Conservation (phyloP, 2,329 filamentous ascomycete species). For the Sporothrix phasma region DNA sequence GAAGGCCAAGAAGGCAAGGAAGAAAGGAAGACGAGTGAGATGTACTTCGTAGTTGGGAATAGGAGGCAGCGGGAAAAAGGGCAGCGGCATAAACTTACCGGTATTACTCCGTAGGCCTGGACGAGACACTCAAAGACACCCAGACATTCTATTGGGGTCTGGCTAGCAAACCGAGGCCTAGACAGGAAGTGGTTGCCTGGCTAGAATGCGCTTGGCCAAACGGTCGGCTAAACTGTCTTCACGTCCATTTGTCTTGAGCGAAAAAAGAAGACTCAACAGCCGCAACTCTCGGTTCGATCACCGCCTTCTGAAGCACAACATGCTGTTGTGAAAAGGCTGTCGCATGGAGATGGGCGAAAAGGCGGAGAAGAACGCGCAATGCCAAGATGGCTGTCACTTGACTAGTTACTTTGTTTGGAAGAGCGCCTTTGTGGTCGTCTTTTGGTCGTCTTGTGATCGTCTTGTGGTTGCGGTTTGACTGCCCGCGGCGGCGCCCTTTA, state of each 20-base stretch:
- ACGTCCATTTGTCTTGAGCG: too few species aligned
- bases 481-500: too few species aligned
- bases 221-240: background rate
- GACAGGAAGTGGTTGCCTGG: background rate
- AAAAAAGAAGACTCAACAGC: background rate
- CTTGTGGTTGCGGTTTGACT: background rate
- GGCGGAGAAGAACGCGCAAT: conserved; percentile 1
- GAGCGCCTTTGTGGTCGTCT: background rate
- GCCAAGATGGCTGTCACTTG: conserved; percentile 1
- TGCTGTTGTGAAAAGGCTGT: background rate
- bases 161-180: background rate
- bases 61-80: background rate
- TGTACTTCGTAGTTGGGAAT: background rate
- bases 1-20: background rate
- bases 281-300: too few species aligned
- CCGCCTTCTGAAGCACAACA: background rate
- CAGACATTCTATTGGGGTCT: too few species aligned
- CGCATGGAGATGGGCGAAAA: background rate
- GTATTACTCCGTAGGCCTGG: too few species aligned
- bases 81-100: too few species aligned
- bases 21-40: background rate
- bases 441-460: background rate
- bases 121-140: too few species aligned
- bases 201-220: background rate
- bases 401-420: conserved; percentile 6